Evolutionary conservation across 1,284 basidiomycete genomes (phyloP), one percentile per base, ranked within the genome.

Genomic region (Xerocomus minutiporus): DNA sequence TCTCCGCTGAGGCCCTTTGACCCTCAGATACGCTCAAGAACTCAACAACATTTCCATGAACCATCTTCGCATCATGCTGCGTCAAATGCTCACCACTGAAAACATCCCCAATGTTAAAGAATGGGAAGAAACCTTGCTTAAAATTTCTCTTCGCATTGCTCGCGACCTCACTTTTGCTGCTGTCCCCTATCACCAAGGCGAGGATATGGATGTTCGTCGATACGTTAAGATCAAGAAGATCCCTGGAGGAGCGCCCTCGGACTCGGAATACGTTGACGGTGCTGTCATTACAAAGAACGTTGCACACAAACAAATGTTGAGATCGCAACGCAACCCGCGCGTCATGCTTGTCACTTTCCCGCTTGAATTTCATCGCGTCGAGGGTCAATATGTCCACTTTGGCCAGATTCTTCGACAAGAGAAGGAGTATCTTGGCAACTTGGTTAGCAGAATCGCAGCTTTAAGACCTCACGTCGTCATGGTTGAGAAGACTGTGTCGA

Each of bases 181-280:
- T 13, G 73, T 85, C 47, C 84, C 86, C 31, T 81, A 88, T 61
- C 79, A 85, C 5, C 84, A 89, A 69, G 87, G 88, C 3, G 90
- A 92, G 50, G 94, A 97, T 62, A 95, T 97, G 80, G 96, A 99
- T 69, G 88, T 97, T 20, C 81, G 96, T 45, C 82, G 89, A 28
- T 97, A 97, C 61, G 92, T 99, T 59, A 99, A 99, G 75, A 95
- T 99, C 71, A 99, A 99, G 76, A 96, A 97, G 71, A 90, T 99
- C 17, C 95, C 97, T 0, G 97, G 97, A 12, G 97, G 97, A 11
- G 78, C 81, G 48, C 93, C 95, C 34, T 81, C 77, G 31, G 93
- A 99, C 68, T 97, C 93, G 11, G 95, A 98, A 75, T 99, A 96
- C 63, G 91, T 99, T 47, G 91, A 96, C 58, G 97, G 97, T 3